These are phyloP conservation scores for Berkeleyomyces basicola DNA, from an alignment of 2,329 filamentous ascomycete genomes.

Conservation along the genomic window DNA sequence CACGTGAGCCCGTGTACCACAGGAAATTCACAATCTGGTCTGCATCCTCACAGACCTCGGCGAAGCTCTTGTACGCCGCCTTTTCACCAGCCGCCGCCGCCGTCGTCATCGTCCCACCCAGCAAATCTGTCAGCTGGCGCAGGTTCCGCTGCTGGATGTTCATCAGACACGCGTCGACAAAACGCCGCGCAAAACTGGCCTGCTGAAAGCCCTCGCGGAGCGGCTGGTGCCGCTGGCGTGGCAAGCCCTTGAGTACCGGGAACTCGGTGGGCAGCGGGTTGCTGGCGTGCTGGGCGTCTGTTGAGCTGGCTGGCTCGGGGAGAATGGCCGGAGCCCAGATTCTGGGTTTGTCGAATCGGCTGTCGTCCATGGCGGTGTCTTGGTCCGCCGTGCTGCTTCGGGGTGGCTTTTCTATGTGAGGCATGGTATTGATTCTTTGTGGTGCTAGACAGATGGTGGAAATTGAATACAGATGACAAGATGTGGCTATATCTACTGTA, in stretches of 20 bases:
- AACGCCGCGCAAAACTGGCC: not conserved
- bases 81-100: conserved; percentile 30
- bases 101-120: conserved; percentile 10
- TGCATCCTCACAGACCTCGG: conserved; percentile 56
- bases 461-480: not conserved
- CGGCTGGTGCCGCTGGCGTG: not conserved
- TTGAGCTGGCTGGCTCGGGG: not conserved
- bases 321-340: not conserved
- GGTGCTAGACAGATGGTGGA: not conserved
- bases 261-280: conserved; percentile 5
- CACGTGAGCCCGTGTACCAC: conserved; percentile 79
- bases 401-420: not conserved
- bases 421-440: not conserved
- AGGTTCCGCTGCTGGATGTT: conserved; percentile 7
- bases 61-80: conserved; percentile 42
- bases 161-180: conserved; percentile 1
- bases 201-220: conserved; percentile 2
- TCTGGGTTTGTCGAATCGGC: not conserved
- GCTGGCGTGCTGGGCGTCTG: not conserved
- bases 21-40: conserved; percentile 61
- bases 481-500: not conserved
- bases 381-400: not conserved
- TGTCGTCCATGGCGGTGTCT: not conserved
- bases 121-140: not conserved
- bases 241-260: not conserved